Evolutionary conservation across 179 eudicot genomes (phyloP).

Genomic region (Drosera spatulata): DNA sequence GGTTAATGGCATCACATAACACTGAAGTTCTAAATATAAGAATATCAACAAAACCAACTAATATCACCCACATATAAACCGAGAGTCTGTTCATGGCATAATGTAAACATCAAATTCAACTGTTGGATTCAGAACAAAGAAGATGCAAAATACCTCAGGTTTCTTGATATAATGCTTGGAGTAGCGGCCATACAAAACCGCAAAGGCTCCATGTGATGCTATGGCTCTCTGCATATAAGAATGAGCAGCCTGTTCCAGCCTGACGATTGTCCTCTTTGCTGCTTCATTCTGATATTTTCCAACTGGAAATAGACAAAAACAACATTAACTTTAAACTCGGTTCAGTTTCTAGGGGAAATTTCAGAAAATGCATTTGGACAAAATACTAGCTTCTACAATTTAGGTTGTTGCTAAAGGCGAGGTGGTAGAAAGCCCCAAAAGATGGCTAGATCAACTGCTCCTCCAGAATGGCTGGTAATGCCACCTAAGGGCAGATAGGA

Average conservation of each 20-base stretch:
- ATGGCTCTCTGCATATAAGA: conserved; percentile 56
- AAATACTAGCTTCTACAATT: neutral
- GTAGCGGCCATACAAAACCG: conserved; percentile 52
- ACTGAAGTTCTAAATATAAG: neutral
- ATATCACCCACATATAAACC: neutral
- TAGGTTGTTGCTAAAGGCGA: no score
- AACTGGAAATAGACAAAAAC: conserved; percentile 29
- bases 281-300: conserved; percentile 50
- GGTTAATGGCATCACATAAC: conserved; percentile 4
- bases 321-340: neutral
- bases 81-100: neutral
- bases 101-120: neutral
- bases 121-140: neutral
- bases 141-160: conserved; percentile 39
- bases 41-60: neutral
- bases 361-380: neutral
- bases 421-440: no score
- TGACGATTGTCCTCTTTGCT: conserved; percentile 47
- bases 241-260: conserved; percentile 66
- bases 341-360: neutral
- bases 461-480: no score
- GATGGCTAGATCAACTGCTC: no score
- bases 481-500: no score
- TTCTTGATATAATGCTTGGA: conserved; percentile 56
- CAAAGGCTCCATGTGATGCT: conserved; percentile 63